A percentile compares a stretch with the other conserved stretches of the same genome.
These are phyloP conservation scores for Botrytis cinerea DNA, from an alignment of 2,329 filamentous ascomycete genomes.

Conservation along the genomic window DNA sequence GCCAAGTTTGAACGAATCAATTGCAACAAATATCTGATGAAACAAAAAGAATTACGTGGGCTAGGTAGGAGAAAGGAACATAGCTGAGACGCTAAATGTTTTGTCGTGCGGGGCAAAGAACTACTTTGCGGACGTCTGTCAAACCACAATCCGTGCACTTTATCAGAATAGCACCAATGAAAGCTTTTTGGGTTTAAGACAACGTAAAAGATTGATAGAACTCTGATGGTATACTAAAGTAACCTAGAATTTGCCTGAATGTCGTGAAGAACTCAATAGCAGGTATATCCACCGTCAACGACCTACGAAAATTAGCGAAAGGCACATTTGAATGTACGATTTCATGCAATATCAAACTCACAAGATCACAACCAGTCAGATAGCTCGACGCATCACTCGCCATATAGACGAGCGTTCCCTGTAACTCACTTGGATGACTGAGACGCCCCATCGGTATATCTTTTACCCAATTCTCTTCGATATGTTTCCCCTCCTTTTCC, in stretches of 20 bases:
- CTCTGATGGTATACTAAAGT: not conserved
- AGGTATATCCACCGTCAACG: constrained; percentile 34
- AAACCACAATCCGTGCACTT: not conserved
- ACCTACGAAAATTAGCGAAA: constrained; percentile 25
- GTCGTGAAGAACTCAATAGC: constrained; percentile 27
- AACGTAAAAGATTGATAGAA: not conserved
- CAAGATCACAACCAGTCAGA: constrained; percentile 35
- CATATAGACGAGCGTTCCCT: constrained; percentile 42
- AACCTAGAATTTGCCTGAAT: constrained; percentile 21
- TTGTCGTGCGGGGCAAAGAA: constrained; percentile 3
- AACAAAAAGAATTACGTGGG: not conserved
- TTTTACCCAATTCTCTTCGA: constrained; percentile 44
- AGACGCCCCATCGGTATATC: constrained; percentile 44
- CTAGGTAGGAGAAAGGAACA: not conserved
- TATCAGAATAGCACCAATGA: not conserved
- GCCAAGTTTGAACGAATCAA: not conserved
- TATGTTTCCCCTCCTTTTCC: constrained; percentile 43
- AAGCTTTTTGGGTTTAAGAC: not conserved
- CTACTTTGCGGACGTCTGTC: not conserved
- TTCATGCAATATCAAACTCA: constrained; percentile 24
- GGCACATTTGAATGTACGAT: not conserved
- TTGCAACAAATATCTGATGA: not conserved
- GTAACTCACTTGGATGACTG: constrained; percentile 44
- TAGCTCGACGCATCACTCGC: constrained; percentile 37
- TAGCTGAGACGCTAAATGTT: constrained; percentile 5